These are phyloP conservation scores for Stachybotrys chartarum DNA, from an alignment of 2,329 filamentous ascomycete genomes.

Conservation along the genomic window DNA sequence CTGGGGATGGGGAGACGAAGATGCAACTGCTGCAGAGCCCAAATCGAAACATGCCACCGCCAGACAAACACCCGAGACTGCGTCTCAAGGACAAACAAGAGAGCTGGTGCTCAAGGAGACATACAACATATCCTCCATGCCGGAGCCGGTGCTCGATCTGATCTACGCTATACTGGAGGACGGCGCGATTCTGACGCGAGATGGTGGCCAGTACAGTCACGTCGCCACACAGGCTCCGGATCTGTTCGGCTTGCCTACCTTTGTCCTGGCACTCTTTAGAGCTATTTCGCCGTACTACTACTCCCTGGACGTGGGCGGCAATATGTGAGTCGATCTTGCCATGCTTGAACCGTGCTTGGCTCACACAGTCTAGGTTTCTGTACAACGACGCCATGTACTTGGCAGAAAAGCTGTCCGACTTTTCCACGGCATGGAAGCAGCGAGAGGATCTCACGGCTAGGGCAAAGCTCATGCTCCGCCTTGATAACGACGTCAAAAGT, in stretches of 20 bases:
- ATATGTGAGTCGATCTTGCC: conserved; percentile 43
- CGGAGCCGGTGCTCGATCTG: conserved; percentile 65
- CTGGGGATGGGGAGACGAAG: conserved; percentile 81
- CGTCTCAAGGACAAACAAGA: conserved; percentile 30
- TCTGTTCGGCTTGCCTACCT: conserved; percentile 64
- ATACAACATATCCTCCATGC: conserved; percentile 84
- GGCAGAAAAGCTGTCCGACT: conserved; percentile 45
- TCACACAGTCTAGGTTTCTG: conserved; percentile 40
- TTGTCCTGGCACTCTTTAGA: conserved; percentile 71
- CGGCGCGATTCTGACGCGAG: conserved; percentile 51
- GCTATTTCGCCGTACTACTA: conserved; percentile 73
- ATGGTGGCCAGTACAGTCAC: conserved; percentile 42
- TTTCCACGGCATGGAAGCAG: conserved; percentile 43
- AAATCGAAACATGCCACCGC: conserved; percentile 7
- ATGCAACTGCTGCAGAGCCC: conserved; percentile 23
- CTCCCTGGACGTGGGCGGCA: conserved; percentile 51
- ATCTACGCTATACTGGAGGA: conserved; percentile 55
- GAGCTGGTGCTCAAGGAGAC: conserved; percentile 77
- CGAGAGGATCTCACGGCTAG: conserved; percentile 43
- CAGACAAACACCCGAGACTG: conserved; percentile 9
- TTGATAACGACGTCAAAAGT: conserved; percentile 53
- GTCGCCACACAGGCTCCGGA: conserved; percentile 62
- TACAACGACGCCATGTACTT: conserved; percentile 63
- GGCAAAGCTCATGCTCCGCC: conserved; percentile 46
- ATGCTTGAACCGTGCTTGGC: not conserved